Evolutionary conservation across 2,329 filamentous ascomycete species (phyloP).

Genomic region (Tolypocladium cylindrosporum): DNA sequence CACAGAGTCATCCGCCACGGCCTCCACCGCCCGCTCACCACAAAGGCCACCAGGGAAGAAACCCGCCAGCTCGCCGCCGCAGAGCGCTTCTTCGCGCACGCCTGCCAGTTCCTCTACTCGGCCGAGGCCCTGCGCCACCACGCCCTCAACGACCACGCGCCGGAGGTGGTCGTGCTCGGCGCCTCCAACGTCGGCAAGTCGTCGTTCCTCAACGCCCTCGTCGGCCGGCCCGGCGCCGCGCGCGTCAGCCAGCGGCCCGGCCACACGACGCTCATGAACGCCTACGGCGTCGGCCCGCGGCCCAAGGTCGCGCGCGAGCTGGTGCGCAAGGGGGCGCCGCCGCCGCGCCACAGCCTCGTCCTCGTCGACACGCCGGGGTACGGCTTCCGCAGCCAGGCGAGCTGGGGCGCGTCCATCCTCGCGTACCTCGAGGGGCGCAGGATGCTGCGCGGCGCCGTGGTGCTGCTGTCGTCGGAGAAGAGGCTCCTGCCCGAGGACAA

Average conservation of each 20-base stretch:
- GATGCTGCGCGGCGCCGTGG: slow-evolving; percentile 39
- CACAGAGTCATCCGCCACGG: slow-evolving; percentile 7
- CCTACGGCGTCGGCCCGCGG: slow-evolving; percentile 41
- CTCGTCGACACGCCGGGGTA: slow-evolving; percentile 44
- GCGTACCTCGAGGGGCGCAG: slow-evolving; percentile 38
- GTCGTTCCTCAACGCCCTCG: slow-evolving; percentile 75
- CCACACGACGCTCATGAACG: slow-evolving; percentile 45
- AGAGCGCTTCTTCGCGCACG: slow-evolving; percentile 20
- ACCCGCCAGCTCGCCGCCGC: slow-evolving; percentile 15
- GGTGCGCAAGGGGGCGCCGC: slow-evolving; percentile 22
- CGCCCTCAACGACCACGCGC: slow-evolving; percentile 38
- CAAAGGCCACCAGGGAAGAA: slow-evolving; percentile 10
- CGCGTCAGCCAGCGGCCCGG: slow-evolving; percentile 41
- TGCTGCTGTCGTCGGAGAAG: slow-evolving; percentile 44
- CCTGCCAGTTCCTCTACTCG: slow-evolving; percentile 36
- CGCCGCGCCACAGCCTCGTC: slow-evolving; percentile 36
- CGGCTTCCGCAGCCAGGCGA: slow-evolving; percentile 32
- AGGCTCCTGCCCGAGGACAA: slow-evolving; percentile 37
- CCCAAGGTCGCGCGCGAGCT: slow-evolving; percentile 16
- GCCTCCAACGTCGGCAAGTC: slow-evolving; percentile 89
- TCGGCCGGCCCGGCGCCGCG: slow-evolving; percentile 38
- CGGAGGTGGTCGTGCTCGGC: slow-evolving; percentile 67
- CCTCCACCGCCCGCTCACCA: slow-evolving; percentile 3
- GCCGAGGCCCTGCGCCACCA: slow-evolving; percentile 38
- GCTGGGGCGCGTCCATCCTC: slow-evolving; percentile 43